Evolutionary conservation across 345 rosid species (phyloP).

Genomic region (Hypericum perforatum): DNA sequence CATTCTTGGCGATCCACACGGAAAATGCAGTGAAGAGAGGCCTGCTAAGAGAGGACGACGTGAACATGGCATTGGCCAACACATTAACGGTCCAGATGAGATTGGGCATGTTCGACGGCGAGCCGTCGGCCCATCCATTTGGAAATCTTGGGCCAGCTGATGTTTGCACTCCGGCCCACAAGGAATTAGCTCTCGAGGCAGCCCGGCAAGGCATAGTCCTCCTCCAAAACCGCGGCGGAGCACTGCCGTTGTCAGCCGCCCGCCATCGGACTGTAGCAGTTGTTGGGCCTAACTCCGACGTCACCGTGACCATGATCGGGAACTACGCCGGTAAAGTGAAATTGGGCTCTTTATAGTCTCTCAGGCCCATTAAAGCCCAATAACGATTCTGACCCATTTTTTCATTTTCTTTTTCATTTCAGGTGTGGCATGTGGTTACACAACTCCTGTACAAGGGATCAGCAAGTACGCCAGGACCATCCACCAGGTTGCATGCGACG

Average conservation of each 20-base stretch:
- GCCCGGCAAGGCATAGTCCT: slow-evolving; percentile 6
- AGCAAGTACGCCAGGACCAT: slow-evolving; percentile 15
- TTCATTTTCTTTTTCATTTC: neutral
- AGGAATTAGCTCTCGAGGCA: neutral
- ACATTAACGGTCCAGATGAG: slow-evolving; percentile 3
- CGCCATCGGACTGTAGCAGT: slow-evolving; percentile 7
- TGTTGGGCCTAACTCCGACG: slow-evolving; percentile 33
- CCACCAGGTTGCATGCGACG: slow-evolving; percentile 14
- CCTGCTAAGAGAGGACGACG: slow-evolving; percentile 3
- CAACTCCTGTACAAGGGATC: slow-evolving; percentile 23
- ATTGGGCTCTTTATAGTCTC: neutral
- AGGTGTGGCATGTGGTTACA: slow-evolving; percentile 23
- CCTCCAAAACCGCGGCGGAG: neutral
- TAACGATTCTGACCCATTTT: no score
- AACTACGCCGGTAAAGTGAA: slow-evolving; percentile 34
- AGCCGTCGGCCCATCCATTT: neutral
- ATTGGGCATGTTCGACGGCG: neutral
- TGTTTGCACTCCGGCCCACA: neutral
- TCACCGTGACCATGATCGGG: slow-evolving; percentile 72
- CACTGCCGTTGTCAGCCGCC: neutral
- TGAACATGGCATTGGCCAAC: slow-evolving; percentile 4
- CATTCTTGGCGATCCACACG: slow-evolving; percentile 4
- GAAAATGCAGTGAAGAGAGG: slow-evolving; percentile 5
- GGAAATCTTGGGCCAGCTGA: neutral
- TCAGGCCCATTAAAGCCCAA: no score